Evolutionary conservation across 805 yeast genomes (phyloP).

Genomic region (Barnettozyma siamensis): DNA sequence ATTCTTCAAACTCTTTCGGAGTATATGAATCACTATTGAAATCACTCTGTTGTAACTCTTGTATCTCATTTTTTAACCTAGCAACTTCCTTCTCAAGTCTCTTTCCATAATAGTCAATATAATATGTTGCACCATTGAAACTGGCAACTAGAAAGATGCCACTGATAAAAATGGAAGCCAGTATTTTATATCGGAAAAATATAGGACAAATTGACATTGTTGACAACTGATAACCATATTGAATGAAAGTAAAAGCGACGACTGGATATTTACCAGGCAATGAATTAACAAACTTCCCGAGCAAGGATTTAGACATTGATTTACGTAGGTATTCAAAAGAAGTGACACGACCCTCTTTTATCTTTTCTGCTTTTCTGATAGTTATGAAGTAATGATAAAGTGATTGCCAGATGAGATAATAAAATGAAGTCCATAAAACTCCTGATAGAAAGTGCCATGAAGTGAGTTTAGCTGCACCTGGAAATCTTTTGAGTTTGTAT

Average conservation of each 20-base stretch:
- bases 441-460: conserved; percentile 71
- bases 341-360: conserved; percentile 79
- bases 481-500: conserved; percentile 53
- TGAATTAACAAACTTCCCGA: conserved; percentile 75
- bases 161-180: conserved; percentile 63
- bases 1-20: not conserved
- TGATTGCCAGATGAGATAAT: conserved; percentile 87
- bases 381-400: conserved; percentile 90
- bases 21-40: conserved; percentile 4
- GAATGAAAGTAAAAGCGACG: conserved; percentile 77
- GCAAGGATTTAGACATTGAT: conserved; percentile 52
- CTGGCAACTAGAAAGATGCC: conserved; percentile 75
- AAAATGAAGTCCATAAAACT: conserved; percentile 69
- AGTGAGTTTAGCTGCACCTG: conserved; percentile 68
- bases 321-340: conserved; percentile 81
- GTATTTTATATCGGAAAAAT: conserved; percentile 67
- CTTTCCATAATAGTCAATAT: conserved; percentile 86
- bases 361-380: conserved; percentile 68
- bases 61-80: conserved; percentile 65
- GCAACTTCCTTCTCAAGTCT: conserved; percentile 81
- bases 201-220: conserved; percentile 89
- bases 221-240: conserved; percentile 76
- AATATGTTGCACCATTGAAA: conserved; percentile 93
- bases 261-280: conserved; percentile 86
- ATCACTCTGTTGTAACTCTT: conserved; percentile 41